phyloP scores from a whole-genome alignment of 768 basidiomycete species.

The Tephrocybe sp. region DNA sequence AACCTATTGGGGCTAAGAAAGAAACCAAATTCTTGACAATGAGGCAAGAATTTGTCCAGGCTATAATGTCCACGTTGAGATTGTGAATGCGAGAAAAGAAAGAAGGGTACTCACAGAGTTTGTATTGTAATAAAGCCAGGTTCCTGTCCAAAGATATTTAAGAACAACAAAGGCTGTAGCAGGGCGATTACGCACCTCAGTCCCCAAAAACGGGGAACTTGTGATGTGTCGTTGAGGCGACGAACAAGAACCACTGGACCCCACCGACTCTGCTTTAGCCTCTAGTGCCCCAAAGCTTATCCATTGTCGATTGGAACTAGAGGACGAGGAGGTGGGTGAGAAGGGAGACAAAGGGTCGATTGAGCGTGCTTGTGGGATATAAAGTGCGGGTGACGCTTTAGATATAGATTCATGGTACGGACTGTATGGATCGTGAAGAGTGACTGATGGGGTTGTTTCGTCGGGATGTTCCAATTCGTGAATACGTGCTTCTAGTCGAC shows the following conservation, averaged over 20 bases:
- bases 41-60: conserved; percentile 54
- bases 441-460: conserved; percentile 41
- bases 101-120: conserved; percentile 29
- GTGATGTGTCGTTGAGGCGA: conserved; percentile 34
- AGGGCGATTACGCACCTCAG: conserved; percentile 30
- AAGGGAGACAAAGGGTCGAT: conserved; percentile 36
- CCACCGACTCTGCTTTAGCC: conserved; percentile 38
- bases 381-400: conserved; percentile 29
- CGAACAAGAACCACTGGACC: conserved; percentile 39
- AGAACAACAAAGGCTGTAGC: background rate
- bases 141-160: conserved; percentile 29
- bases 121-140: conserved; percentile 35
- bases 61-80: conserved; percentile 29
- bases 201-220: conserved; percentile 34
- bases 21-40: conserved; percentile 60
- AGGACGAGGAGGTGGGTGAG: conserved; percentile 40
- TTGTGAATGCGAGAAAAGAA: background rate
- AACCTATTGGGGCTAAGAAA: conserved; percentile 56
- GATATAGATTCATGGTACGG: conserved; percentile 27
- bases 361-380: conserved; percentile 27
- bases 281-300: conserved; percentile 32
- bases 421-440: conserved; percentile 50
- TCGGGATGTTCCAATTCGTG: conserved; percentile 56
- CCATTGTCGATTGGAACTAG: conserved; percentile 46
- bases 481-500: conserved; percentile 53